Percentiles rank a stretch among this genome's conserved stretches.
phyloP scores from a whole-genome alignment of 345 rosid species.

The Eucalyptus sp. region DNA sequence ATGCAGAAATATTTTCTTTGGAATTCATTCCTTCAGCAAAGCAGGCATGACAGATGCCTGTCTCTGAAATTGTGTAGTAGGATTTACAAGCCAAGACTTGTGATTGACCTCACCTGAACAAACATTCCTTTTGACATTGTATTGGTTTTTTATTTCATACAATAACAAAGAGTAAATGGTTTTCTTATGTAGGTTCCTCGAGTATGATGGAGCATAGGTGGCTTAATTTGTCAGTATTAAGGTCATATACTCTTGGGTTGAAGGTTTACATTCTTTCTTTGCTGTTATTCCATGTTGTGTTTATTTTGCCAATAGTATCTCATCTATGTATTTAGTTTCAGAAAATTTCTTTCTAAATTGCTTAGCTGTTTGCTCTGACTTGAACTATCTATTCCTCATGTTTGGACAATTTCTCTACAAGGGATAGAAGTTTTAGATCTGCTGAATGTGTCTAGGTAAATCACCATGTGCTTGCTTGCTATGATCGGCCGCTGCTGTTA shows the following conservation, averaged over 20 bases:
- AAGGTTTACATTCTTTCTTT: conserved; percentile 16
- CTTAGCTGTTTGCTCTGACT: neutral
- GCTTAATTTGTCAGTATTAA: conserved; percentile 5
- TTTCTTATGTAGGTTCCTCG: neutral
- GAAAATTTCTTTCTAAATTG: neutral
- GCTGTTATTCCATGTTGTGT: neutral
- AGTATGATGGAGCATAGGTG: conserved; percentile 7
- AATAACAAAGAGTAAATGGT: neutral
- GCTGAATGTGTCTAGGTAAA: neutral
- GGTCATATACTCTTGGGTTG: conserved; percentile 6
- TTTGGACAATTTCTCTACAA: neutral
- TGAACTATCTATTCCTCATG: neutral
- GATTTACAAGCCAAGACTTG: neutral
- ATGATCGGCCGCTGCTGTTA: neutral
- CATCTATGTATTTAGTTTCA: neutral
- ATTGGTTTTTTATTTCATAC: neutral
- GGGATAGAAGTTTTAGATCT: neutral
- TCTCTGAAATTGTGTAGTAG: neutral
- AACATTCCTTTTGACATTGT: neutral
- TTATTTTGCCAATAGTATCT: neutral
- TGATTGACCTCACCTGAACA: neutral
- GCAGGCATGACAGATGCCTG: neutral
- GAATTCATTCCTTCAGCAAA: neutral
- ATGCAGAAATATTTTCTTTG: neutral
- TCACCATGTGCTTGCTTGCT: neutral